A percentile compares a stretch with the other conserved stretches of the same genome.
phyloP scores from a whole-genome alignment of 208 protist species.

The Porcisia hertigi region DNA sequence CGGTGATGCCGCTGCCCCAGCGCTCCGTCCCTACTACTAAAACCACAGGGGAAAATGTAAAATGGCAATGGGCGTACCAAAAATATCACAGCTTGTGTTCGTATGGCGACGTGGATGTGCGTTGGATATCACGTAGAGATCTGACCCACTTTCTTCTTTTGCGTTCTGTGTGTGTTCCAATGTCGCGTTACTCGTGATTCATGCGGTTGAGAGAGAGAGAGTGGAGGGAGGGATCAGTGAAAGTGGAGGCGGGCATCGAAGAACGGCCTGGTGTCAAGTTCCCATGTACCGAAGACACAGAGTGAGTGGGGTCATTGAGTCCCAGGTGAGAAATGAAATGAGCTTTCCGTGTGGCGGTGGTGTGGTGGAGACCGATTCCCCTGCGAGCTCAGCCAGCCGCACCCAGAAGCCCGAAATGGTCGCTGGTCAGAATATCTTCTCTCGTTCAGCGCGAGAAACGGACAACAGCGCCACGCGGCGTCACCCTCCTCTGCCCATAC shows the following conservation, averaged over 20 bases:
- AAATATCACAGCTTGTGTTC: background rate
- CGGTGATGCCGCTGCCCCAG: background rate
- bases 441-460: background rate
- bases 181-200: background rate
- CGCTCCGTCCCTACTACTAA: background rate
- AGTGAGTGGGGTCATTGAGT: background rate
- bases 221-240: background rate
- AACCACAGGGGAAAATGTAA: background rate
- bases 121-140: background rate
- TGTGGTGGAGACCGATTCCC: background rate
- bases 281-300: background rate
- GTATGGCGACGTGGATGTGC: background rate
- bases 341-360: background rate
- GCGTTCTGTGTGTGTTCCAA: constrained; percentile 1
- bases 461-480: background rate
- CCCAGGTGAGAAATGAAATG: background rate
- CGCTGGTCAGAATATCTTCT: background rate
- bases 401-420: background rate
- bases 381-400: background rate
- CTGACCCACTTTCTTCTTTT: constrained; percentile 1
- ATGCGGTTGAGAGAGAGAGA: background rate
- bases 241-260: background rate
- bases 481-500: background rate
- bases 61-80: too few species aligned
- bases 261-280: background rate